Conservation (phyloP, 306 rosid genomes). For the Gastrolobium bilobum region DNA sequence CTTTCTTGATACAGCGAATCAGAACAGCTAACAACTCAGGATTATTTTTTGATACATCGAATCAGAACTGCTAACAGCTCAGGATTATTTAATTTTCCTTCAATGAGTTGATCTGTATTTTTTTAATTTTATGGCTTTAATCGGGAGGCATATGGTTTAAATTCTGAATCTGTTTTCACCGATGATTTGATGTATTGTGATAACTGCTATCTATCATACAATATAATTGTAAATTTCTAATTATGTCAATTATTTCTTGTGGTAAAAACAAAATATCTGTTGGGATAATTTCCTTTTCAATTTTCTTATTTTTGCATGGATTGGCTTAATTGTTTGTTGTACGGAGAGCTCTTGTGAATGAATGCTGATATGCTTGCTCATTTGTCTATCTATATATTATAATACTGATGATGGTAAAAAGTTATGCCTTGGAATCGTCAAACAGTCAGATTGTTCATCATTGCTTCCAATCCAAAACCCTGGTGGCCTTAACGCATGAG, state of each 20-base stretch:
- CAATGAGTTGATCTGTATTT: too few relatives aligned
- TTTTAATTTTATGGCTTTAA: too few relatives aligned
- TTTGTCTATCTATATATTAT: slow-evolving; percentile 30
- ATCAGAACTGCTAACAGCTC: too few relatives aligned
- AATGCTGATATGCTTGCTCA: slow-evolving; percentile 8
- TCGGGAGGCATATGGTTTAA: too few relatives aligned
- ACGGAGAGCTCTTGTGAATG: slow-evolving; percentile 13
- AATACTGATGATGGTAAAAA: slow-evolving; percentile 43
- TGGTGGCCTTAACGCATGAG: slow-evolving; percentile 39
- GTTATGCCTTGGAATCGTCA: slow-evolving; percentile 28
- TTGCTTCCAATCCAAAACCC: slow-evolving; percentile 42
- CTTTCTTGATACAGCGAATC: too few relatives aligned
- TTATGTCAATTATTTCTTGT: not conserved
- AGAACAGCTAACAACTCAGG: too few relatives aligned
- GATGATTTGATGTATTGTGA: too few relatives aligned
- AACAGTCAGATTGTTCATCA: slow-evolving; percentile 48
- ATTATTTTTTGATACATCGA: too few relatives aligned
- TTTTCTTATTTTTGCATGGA: not conserved
- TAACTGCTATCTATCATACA: too few relatives aligned
- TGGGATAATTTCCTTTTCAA: not conserved
- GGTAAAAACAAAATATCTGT: not conserved
- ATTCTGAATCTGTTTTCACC: too few relatives aligned
- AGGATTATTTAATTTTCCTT: too few relatives aligned
- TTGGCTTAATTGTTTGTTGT: slow-evolving; percentile 17
- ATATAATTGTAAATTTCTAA: too few relatives aligned